These are phyloP conservation scores for Cunninghamia lanceolata DNA, from an alignment of 75 land plant genomes.

Conservation along the genomic window DNA sequence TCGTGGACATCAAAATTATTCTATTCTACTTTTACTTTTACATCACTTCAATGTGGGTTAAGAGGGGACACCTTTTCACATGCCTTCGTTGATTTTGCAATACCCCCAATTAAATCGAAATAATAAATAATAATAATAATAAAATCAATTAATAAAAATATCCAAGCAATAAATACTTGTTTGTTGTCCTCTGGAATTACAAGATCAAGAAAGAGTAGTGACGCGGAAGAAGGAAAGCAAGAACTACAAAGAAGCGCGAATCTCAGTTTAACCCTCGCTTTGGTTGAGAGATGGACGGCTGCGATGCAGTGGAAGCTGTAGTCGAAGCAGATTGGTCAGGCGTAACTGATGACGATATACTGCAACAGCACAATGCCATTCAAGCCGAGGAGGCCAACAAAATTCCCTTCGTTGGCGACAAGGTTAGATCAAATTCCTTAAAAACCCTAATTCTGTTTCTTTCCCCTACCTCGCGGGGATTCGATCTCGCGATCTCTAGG, in stretches of 20 bases:
- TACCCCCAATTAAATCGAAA: background rate
- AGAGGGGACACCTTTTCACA: background rate
- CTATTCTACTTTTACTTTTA: too few relatives aligned
- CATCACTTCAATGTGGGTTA: background rate
- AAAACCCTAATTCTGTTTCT: background rate
- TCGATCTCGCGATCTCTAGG: background rate
- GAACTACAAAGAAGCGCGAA: background rate
- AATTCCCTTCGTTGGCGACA: constrained; percentile 73
- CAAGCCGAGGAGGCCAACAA: constrained; percentile 64
- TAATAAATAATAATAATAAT: background rate
- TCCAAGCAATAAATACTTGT: background rate
- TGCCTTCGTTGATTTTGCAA: background rate
- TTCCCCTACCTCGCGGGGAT: background rate
- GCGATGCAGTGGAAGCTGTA: background rate
- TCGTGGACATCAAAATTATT: too few relatives aligned
- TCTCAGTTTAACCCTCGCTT: background rate
- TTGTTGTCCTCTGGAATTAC: background rate
- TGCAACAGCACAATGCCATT: constrained; percentile 66
- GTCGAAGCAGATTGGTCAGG: constrained; percentile 20
- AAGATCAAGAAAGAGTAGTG: background rate
- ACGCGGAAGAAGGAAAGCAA: background rate
- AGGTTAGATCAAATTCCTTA: constrained; percentile 31
- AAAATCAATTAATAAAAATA: background rate
- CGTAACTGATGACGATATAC: constrained; percentile 68
- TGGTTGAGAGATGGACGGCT: background rate